phyloP scores from a whole-genome alignment of 1,284 basidiomycete genomes.

The Marasmius fiardii region DNA sequence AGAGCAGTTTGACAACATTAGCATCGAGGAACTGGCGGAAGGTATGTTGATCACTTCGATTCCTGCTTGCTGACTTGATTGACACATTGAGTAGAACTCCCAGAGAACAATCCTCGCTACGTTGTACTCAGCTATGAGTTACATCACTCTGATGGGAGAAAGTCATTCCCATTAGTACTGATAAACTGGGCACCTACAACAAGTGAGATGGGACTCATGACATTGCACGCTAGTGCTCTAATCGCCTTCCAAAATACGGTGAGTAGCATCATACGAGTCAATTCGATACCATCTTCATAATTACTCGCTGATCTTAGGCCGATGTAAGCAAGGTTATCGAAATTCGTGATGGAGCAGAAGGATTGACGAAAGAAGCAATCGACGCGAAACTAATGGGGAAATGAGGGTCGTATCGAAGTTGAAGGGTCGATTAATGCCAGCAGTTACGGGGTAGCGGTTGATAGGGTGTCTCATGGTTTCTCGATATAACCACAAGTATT shows the following conservation, averaged over 20 bases:
- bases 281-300: too few relatives aligned
- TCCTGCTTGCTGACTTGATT: neutral
- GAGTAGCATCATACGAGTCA: slow-evolving; percentile 30
- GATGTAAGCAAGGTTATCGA: slow-evolving; percentile 78
- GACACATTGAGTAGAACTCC: slow-evolving; percentile 61
- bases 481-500: too few relatives aligned
- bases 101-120: slow-evolving; percentile 87
- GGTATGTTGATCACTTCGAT: slow-evolving; percentile 39
- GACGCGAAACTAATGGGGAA: slow-evolving; percentile 54
- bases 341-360: slow-evolving; percentile 76
- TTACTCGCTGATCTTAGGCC: slow-evolving; percentile 37
- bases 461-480: too few relatives aligned
- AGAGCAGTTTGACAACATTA: slow-evolving; percentile 73
- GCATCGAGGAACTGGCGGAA: slow-evolving; percentile 81
- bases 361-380: slow-evolving; percentile 69
- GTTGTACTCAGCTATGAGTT: slow-evolving; percentile 78
- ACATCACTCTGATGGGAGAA: slow-evolving; percentile 79
- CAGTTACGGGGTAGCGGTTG: too few relatives aligned
- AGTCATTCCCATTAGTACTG: slow-evolving; percentile 80
- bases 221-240: slow-evolving; percentile 81
- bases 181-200: slow-evolving; percentile 84
- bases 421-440: too few relatives aligned
- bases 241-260: slow-evolving; percentile 78
- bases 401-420: too few relatives aligned
- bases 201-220: slow-evolving; percentile 74